phyloP scores from a whole-genome alignment of 2,329 filamentous ascomycete species.

The Rhytidhysteron rufulum region DNA sequence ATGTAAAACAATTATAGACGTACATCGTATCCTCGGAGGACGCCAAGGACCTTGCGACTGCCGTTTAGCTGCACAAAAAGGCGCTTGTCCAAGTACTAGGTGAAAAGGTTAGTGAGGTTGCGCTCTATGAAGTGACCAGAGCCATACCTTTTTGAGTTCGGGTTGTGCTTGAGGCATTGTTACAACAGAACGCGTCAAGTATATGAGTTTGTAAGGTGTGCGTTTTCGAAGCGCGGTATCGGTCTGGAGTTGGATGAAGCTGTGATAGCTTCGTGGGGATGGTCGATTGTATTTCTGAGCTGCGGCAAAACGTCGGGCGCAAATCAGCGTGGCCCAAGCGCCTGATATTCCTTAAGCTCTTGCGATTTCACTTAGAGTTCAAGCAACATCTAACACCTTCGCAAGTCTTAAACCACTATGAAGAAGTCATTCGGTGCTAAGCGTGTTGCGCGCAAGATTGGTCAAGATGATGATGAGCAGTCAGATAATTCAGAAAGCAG shows the following conservation, averaged over 20 bases:
- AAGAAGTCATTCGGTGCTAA: slow-evolving; percentile 54
- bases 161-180: slow-evolving; percentile 98
- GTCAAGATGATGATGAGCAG: slow-evolving; percentile 59
- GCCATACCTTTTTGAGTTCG: slow-evolving; percentile 89
- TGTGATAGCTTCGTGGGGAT: background rate
- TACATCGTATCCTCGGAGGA: slow-evolving; percentile 95
- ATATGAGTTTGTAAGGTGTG: too few relatives aligned
- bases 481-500: slow-evolving; percentile 26
- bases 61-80: slow-evolving; percentile 97
- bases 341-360: background rate
- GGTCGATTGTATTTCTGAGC: background rate
- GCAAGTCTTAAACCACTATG: slow-evolving; percentile 40
- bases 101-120: slow-evolving; percentile 16
- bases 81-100: slow-evolving; percentile 96
- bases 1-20: too few relatives aligned
- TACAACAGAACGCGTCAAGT: too few relatives aligned
- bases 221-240: too few relatives aligned
- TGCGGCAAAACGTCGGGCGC: background rate
- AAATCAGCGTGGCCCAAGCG: background rate
- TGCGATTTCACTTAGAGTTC: background rate
- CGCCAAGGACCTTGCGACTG: slow-evolving; percentile 92
- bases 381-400: background rate
- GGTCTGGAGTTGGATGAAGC: slow-evolving; percentile 1
- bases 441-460: slow-evolving; percentile 74
- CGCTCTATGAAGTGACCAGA: too few relatives aligned